These are phyloP conservation scores for Rhodotorula babjevae DNA, from an alignment of 768 basidiomycete genomes.

Conservation along the genomic window DNA sequence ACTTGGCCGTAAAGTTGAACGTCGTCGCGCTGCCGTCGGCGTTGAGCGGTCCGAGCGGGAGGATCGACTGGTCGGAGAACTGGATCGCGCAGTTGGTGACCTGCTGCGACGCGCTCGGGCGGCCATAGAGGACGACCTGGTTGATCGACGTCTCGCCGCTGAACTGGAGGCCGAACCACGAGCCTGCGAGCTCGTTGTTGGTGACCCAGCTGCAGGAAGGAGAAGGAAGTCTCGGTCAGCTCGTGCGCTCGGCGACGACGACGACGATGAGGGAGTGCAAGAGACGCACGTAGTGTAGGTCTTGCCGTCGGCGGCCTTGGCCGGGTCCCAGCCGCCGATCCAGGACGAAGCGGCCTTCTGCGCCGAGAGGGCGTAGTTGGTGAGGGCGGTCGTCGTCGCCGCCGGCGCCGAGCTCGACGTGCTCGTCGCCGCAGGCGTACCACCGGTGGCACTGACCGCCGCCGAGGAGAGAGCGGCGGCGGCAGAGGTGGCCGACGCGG, in stretches of 20 bases:
- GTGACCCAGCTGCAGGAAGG: slow-evolving; percentile 10
- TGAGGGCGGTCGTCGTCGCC: background rate
- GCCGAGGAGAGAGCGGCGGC: too few species aligned
- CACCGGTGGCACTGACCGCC: too few species aligned
- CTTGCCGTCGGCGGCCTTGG: background rate
- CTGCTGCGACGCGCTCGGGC: slow-evolving; percentile 16
- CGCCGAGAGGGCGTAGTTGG: background rate
- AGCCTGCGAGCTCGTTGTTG: background rate
- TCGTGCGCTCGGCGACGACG: too few species aligned
- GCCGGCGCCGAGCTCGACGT: too few species aligned
- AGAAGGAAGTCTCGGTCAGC: background rate
- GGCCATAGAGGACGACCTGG: slow-evolving; percentile 31
- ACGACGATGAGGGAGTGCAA: too few species aligned
- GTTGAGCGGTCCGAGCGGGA: slow-evolving; percentile 14
- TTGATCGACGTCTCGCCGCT: background rate
- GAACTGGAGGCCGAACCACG: slow-evolving; percentile 17
- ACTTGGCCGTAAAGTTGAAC: slow-evolving; percentile 15
- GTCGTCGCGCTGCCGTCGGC: slow-evolving; percentile 22
- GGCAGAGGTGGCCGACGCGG: too few species aligned
- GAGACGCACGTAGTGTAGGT: too few species aligned
- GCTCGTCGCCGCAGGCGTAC: too few species aligned
- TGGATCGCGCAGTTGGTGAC: slow-evolving; percentile 12
- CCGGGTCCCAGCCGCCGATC: background rate
- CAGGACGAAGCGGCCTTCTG: background rate
- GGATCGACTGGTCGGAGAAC: slow-evolving; percentile 9